Evolutionary conservation across 2,329 filamentous ascomycete species (phyloP).

Genomic region (Ophiocordyceps camponoti-floridani): DNA sequence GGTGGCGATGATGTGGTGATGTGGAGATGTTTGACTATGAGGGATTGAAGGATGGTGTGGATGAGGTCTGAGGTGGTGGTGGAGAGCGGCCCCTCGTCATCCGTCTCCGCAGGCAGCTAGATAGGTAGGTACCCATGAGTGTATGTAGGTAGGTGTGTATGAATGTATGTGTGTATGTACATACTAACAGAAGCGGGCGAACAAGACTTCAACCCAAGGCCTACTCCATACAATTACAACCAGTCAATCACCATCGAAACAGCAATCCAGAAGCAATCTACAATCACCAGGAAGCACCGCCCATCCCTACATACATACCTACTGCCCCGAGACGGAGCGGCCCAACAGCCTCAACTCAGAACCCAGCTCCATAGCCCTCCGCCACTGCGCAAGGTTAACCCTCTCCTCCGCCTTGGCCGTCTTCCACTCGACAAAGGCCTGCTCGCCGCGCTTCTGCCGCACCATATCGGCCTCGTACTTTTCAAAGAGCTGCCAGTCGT

Average conservation of each 20-base stretch:
- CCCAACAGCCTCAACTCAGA: conserved; percentile 7
- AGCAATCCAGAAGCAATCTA: neutral
- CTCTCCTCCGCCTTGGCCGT: conserved; percentile 13
- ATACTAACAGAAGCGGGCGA: no score
- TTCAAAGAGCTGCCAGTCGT: conserved; percentile 36
- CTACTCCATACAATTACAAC: no score
- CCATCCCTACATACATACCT: neutral
- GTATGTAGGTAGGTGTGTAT: no score
- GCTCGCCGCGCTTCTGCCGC: conserved; percentile 18
- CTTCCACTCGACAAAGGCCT: conserved; percentile 22
- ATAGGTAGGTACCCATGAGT: no score
- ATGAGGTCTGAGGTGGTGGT: neutral
- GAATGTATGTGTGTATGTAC: no score
- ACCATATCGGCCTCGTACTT: conserved; percentile 25
- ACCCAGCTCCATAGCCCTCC: conserved; percentile 9
- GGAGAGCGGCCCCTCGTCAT: neutral
- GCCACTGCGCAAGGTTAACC: conserved; percentile 10
- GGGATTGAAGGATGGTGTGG: neutral
- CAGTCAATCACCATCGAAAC: no score
- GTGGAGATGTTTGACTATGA: neutral
- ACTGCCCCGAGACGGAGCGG: neutral
- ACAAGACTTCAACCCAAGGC: no score
- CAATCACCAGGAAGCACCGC: no score
- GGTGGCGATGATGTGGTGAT: no score
- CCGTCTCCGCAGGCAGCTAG: no score